Evolutionary conservation across 2,329 filamentous ascomycete genomes (phyloP).

Genomic region (Colletotrichum tanaceti): DNA sequence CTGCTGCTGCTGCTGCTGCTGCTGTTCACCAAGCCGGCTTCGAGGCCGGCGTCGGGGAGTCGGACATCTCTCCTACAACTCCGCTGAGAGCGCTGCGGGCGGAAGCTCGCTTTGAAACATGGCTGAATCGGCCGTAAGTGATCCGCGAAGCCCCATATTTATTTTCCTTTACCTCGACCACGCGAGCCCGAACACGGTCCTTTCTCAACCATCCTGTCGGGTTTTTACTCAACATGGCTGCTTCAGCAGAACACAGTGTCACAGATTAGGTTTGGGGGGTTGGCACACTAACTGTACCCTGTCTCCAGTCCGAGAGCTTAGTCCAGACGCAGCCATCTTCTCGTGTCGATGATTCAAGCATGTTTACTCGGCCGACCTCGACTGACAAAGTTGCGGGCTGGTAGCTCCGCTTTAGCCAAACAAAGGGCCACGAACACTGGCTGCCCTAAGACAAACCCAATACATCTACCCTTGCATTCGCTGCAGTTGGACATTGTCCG

Average conservation of each 20-base stretch:
- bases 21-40: not conserved
- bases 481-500: not conserved
- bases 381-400: conserved; percentile 10
- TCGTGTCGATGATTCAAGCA: conserved; percentile 9
- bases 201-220: conserved; percentile 16
- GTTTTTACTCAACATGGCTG: conserved; percentile 22
- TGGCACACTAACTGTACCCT: not conserved
- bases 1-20: not conserved
- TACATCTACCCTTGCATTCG: not conserved
- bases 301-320: conserved; percentile 9
- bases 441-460: not conserved
- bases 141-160: conserved; percentile 30
- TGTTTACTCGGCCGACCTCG: conserved; percentile 17
- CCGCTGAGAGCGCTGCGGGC: conserved; percentile 10
- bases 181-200: conserved; percentile 33
- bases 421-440: not conserved
- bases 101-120: conserved; percentile 26
- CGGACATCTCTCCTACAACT: not conserved
- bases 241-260: conserved; percentile 1
- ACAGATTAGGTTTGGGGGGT: not conserved
- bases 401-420: not conserved
- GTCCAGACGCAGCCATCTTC: conserved; percentile 22
- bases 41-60: conserved; percentile 14
- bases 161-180: conserved; percentile 21
- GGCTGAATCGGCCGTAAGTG: conserved; percentile 29